Evolutionary conservation across 495 filamentous ascomycete species (phyloP).

Genomic region (Pyronema omphalodes): DNA sequence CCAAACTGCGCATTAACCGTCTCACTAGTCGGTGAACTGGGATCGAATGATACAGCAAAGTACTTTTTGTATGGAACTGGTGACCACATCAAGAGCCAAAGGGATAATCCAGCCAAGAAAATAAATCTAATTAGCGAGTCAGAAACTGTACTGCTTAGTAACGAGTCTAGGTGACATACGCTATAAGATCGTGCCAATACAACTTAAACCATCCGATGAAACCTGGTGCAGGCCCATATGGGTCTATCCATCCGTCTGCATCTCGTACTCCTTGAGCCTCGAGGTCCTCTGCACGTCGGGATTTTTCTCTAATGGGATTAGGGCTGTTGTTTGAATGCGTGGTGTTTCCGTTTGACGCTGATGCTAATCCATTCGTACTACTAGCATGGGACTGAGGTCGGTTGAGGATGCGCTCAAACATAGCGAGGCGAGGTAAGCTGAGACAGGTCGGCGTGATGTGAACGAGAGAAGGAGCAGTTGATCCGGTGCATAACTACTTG

Average conservation of each 20-base stretch:
- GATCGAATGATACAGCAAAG: constrained; percentile 14
- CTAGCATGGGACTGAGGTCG: neutral
- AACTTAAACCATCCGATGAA: constrained; percentile 18
- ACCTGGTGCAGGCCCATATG: constrained; percentile 20
- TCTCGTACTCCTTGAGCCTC: neutral
- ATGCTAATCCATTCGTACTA: neutral
- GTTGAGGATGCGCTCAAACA: neutral
- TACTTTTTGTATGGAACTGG: constrained; percentile 22
- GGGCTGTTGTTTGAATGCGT: neutral
- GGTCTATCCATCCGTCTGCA: constrained; percentile 15
- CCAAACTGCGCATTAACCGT: neutral
- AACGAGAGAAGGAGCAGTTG: neutral
- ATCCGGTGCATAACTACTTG: too few species aligned
- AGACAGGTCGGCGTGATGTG: neutral
- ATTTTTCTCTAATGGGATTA: neutral
- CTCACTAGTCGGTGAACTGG: constrained; percentile 1
- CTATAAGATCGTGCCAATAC: constrained; percentile 22
- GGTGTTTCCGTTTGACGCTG: neutral
- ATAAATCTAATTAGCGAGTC: constrained; percentile 10
- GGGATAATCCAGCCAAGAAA: constrained; percentile 13
- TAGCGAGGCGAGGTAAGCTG: neutral
- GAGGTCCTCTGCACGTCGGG: neutral
- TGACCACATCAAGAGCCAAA: constrained; percentile 24
- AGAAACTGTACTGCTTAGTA: neutral
- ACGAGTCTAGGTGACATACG: constrained; percentile 8